Evolutionary conservation across 257 asterid species (phyloP).

Genomic region (Agastache rugosa): DNA sequence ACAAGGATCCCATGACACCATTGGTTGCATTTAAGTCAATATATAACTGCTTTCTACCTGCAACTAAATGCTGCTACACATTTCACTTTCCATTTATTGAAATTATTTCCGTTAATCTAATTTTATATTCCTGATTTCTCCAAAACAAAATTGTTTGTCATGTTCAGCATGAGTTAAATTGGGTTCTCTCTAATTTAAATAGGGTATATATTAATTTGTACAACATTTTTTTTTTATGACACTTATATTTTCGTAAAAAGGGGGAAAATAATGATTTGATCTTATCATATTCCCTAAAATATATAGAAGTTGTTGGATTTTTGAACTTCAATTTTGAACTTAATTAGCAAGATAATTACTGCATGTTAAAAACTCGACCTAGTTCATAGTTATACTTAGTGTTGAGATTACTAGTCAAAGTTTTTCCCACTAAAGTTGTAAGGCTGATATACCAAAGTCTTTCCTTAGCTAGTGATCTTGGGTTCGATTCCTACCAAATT

Average conservation of each 20-base stretch:
- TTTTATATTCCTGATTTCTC: background rate
- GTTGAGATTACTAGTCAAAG: too few relatives aligned
- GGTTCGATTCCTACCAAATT: too few relatives aligned
- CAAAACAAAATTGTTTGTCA: too few relatives aligned
- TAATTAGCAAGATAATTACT: too few relatives aligned
- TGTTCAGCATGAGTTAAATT: background rate
- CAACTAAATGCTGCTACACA: constrained; percentile 31
- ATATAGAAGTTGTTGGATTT: background rate
- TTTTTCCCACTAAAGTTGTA: too few relatives aligned
- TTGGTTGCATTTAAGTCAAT: constrained; percentile 42
- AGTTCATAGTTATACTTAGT: too few relatives aligned
- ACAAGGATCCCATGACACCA: constrained; percentile 47
- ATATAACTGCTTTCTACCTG: constrained; percentile 38
- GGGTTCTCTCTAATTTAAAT: too few relatives aligned
- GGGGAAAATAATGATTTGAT: background rate
- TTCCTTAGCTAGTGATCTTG: too few relatives aligned
- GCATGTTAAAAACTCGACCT: too few relatives aligned
- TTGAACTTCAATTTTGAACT: too few relatives aligned
- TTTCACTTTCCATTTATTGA: constrained; percentile 28
- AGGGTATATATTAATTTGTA: too few relatives aligned
- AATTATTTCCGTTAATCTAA: background rate
- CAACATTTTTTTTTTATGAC: background rate
- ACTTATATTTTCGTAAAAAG: background rate
- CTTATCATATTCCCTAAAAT: background rate
- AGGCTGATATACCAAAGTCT: too few relatives aligned